Conservation (phyloP, 2,329 filamentous ascomycete genomes). For the Fusarium fujikuroi region DNA sequence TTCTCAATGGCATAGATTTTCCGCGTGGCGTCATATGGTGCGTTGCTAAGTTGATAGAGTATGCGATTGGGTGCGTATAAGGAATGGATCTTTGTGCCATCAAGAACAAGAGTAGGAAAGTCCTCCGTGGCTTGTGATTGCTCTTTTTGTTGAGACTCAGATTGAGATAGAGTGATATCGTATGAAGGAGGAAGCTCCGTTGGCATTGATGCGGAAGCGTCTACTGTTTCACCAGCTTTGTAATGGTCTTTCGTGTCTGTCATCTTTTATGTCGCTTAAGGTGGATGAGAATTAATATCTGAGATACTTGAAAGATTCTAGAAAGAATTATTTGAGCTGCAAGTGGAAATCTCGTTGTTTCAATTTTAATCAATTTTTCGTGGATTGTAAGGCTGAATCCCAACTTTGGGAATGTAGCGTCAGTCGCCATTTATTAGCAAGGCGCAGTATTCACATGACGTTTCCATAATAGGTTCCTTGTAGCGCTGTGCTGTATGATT, state of each 20-base stretch:
- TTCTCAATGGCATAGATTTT: slow-evolving; percentile 42
- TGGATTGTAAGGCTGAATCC: background rate
- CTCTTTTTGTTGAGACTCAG: background rate
- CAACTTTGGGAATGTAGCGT: background rate
- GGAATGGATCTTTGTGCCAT: slow-evolving; percentile 38
- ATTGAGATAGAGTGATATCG: background rate
- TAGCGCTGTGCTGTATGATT: background rate
- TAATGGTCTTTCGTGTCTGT: background rate
- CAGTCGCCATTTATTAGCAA: background rate
- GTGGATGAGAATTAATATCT: background rate
- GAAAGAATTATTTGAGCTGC: rapidly evolving
- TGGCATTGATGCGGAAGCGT: background rate
- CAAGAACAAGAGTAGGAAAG: slow-evolving; percentile 35
- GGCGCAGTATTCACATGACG: slow-evolving; percentile 14
- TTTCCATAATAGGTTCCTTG: background rate
- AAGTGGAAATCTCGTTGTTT: background rate
- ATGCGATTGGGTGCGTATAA: slow-evolving; percentile 21
- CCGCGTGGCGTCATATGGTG: slow-evolving; percentile 31
- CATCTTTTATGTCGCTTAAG: background rate
- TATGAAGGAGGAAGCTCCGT: slow-evolving; percentile 14
- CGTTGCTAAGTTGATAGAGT: slow-evolving; percentile 44
- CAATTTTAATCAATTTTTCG: background rate
- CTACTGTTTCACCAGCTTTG: background rate
- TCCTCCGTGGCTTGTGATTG: slow-evolving; percentile 10
- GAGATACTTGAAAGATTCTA: background rate